These are phyloP conservation scores for Pseudocercospora pini-densiflorae DNA, from an alignment of 2,329 filamentous ascomycete genomes.

Conservation along the genomic window DNA sequence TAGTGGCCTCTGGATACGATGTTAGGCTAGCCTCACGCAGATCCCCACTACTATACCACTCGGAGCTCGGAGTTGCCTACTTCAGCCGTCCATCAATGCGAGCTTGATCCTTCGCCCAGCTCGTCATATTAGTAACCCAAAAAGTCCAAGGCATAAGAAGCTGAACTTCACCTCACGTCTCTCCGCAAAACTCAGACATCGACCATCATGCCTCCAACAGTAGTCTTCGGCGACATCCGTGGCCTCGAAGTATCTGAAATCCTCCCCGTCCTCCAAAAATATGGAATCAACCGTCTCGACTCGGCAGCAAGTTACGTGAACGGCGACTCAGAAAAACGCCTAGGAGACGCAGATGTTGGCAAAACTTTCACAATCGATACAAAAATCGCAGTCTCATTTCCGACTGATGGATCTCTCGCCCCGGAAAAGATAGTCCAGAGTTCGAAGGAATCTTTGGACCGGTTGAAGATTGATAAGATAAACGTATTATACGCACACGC, in stretches of 20 bases:
- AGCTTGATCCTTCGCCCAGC: neutral
- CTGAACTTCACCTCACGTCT: neutral
- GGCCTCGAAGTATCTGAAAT: neutral
- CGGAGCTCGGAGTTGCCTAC: neutral
- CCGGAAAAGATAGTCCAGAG: conserved; percentile 33
- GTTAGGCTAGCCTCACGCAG: no score
- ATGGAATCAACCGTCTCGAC: conserved; percentile 43
- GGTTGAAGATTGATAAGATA: conserved; percentile 34
- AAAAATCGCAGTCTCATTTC: conserved; percentile 32
- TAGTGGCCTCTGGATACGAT: no score
- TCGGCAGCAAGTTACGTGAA: conserved; percentile 45
- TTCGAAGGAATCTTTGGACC: conserved; percentile 30
- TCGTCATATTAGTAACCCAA: neutral
- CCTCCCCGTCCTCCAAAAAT: conserved; percentile 32
- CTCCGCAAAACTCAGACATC: neutral
- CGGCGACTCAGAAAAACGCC: conserved; percentile 46
- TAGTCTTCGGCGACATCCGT: conserved; percentile 20
- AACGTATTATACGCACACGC: conserved; percentile 50
- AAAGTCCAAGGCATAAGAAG: neutral
- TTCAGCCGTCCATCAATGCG: neutral
- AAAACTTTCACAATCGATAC: conserved; percentile 36
- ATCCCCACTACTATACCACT: neutral
- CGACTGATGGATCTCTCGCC: conserved; percentile 20
- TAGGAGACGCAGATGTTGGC: conserved; percentile 40
- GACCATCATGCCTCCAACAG: conserved; percentile 6